Conservation (phyloP, 441 rosid species). For the Corymbia citriodora region DNA sequence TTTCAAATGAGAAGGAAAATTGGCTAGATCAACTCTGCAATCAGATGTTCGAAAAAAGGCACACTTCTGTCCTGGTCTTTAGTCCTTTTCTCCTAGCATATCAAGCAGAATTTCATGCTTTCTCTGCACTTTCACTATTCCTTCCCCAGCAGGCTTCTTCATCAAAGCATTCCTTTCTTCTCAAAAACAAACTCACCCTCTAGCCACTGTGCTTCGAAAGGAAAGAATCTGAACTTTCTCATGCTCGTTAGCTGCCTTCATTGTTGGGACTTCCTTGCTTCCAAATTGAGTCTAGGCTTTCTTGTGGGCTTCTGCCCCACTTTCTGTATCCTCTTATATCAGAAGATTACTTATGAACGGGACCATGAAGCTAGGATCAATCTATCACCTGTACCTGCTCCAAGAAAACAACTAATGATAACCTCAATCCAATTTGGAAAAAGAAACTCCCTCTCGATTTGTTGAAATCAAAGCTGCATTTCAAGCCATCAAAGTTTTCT, state of each 20-base stretch:
- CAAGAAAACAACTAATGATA: slow-evolving; percentile 39
- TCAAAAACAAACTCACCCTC: neutral
- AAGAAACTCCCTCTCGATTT: slow-evolving; percentile 40
- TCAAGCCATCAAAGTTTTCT: slow-evolving; percentile 20
- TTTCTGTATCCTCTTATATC: slow-evolving; percentile 15
- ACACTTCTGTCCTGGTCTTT: neutral
- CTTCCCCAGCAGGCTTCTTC: slow-evolving; percentile 25
- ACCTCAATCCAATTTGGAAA: slow-evolving; percentile 44
- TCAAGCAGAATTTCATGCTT: slow-evolving; percentile 25
- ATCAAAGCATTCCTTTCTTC: slow-evolving; percentile 60
- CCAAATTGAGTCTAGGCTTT: slow-evolving; percentile 30
- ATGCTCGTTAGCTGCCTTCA: slow-evolving; percentile 17
- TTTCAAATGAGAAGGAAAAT: neutral
- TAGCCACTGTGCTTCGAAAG: neutral
- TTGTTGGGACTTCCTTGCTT: slow-evolving; percentile 53
- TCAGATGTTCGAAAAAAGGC: neutral
- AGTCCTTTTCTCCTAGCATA: neutral
- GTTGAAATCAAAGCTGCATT: slow-evolving; percentile 7
- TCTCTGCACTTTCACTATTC: slow-evolving; percentile 27
- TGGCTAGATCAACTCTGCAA: neutral
- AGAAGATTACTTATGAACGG: slow-evolving; percentile 21
- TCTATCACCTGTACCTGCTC: slow-evolving; percentile 11
- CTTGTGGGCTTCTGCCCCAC: slow-evolving; percentile 19
- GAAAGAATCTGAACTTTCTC: slow-evolving; percentile 1
- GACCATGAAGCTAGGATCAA: slow-evolving; percentile 41